Base-by-base conservation (phyloP, 257 asterid genomes). In the Thymus mandschuricus region DNA sequence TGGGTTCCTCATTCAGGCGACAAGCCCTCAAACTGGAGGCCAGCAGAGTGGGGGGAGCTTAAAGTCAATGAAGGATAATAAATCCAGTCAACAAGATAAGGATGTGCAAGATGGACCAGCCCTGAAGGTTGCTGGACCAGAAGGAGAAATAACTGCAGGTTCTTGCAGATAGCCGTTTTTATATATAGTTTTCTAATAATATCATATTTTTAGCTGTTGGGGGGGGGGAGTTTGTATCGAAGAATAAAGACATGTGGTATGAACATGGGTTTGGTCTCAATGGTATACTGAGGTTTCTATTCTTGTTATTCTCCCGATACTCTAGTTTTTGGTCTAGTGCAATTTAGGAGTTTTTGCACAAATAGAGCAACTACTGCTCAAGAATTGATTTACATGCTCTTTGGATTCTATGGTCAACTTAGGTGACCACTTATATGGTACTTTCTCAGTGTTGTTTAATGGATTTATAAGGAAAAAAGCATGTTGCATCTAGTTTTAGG, bases 121-220 rank as follows among this genome's bases (percentile, higher is more conserved):
- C 43, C 65, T 94, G 83, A 94, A 94, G 74, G 87, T 86, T 54
- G 97, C 97, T 11, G 98, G 98, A 64, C 87, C 97, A 48, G 98
- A 87, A 74, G 97, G 97, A 78, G 98, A 93, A 79, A 93, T 93
- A 76, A 85, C 96, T 72, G 98, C 98, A 82, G 98, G 98, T 93
- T 76, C 43, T 27, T 70, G 66, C 48, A 46, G 59, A 76, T 65
- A 51, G 38, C 59, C 41, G 6, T 60, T 3, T 50, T 41, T 55
- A 45, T 40, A 57, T 57, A 49, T 69, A 52, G 64, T 68, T 62
- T 13, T 41, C 55, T 49, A 28, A 8, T 55, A 48, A 11, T 41
- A 29, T 30, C 30, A 29, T 54, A 35, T 66, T 21, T 56, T 41
- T 38, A 51, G 58, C 58, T 51, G 31, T 51, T 21, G 7, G 4